phyloP scores from a whole-genome alignment of 495 filamentous ascomycete species.

The Annulohypoxylon bovei region DNA sequence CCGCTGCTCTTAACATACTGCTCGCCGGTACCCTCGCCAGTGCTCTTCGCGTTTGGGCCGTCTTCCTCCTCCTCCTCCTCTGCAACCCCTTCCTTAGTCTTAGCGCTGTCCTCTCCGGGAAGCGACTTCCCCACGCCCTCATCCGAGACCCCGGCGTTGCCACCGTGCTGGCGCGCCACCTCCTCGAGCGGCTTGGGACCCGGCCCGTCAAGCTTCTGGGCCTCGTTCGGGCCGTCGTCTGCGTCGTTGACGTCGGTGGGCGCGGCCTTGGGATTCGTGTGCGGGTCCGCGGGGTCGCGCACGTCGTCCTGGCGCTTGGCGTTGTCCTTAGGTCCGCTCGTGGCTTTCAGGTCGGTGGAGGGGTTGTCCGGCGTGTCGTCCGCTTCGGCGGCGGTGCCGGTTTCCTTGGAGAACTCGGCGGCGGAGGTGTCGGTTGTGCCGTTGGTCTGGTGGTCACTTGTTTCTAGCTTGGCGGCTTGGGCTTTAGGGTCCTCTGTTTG shows the following conservation, averaged over 20 bases:
- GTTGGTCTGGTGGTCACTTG: conserved; percentile 9
- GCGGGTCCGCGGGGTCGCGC: conserved; percentile 47
- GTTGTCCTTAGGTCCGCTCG: conserved; percentile 41
- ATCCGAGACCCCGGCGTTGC: conserved; percentile 47
- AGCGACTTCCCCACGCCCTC: conserved; percentile 6
- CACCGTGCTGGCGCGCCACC: conserved; percentile 55
- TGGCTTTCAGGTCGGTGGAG: conserved; percentile 38
- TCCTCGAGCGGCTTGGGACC: conserved; percentile 54
- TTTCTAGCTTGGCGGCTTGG: conserved; percentile 21
- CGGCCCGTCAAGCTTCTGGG: conserved; percentile 53
- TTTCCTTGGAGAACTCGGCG: conserved; percentile 39
- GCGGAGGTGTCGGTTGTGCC: conserved; percentile 19
- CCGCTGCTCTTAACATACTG: conserved; percentile 63
- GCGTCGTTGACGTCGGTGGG: conserved; percentile 46
- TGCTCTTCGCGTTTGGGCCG: conserved; percentile 49
- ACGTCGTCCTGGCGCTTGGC: conserved; percentile 52
- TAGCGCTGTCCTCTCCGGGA: not conserved
- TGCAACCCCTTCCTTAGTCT: not conserved
- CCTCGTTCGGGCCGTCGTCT: conserved; percentile 41
- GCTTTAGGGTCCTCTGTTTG: conserved; percentile 27
- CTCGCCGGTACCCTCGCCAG: conserved; percentile 60
- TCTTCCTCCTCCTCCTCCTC: conserved; percentile 26
- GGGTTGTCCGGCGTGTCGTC: conserved; percentile 37
- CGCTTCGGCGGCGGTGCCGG: conserved; percentile 30
- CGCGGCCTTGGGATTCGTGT: conserved; percentile 43